These are phyloP conservation scores for Stephania cephalantha DNA, from an alignment of 164 flowering plant genomes.

Conservation along the genomic window DNA sequence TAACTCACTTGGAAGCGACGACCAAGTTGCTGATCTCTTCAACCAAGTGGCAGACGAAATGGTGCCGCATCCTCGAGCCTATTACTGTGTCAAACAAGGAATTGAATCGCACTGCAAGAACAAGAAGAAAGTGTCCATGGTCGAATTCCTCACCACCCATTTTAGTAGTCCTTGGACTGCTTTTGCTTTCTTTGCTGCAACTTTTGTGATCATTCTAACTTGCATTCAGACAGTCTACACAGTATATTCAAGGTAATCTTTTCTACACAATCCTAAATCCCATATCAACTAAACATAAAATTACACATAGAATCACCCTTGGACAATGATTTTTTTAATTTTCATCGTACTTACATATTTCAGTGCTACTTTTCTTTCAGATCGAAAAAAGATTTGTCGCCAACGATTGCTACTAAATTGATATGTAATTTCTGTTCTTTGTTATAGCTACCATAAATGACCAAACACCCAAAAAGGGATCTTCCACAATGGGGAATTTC, in stretches of 20 bases:
- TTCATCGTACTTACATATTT: no score
- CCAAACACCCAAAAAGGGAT: no score
- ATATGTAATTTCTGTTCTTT: no score
- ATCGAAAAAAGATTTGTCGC: no score
- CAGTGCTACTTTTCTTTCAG: no score
- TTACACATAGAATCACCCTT: no score
- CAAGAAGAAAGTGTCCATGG: neutral
- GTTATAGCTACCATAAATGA: no score
- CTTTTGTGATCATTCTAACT: neutral
- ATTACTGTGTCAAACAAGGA: neutral
- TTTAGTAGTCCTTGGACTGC: conserved; percentile 7
- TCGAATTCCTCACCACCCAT: neutral
- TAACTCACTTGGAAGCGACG: conserved; percentile 7
- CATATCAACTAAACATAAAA: no score
- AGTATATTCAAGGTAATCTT: neutral
- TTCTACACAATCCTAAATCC: no score
- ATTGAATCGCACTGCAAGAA: conserved; percentile 6
- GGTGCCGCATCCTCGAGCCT: conserved; percentile 3
- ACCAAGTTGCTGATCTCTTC: conserved; percentile 14
- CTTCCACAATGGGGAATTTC: no score
- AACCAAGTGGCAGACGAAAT: neutral
- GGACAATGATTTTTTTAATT: no score
- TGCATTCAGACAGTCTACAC: neutral
- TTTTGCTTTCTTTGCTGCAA: conserved; percentile 8
- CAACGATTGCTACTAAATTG: no score